phyloP scores from a whole-genome alignment of 2,329 filamentous ascomycete species.

The Aspergillus ochraceoroseus region DNA sequence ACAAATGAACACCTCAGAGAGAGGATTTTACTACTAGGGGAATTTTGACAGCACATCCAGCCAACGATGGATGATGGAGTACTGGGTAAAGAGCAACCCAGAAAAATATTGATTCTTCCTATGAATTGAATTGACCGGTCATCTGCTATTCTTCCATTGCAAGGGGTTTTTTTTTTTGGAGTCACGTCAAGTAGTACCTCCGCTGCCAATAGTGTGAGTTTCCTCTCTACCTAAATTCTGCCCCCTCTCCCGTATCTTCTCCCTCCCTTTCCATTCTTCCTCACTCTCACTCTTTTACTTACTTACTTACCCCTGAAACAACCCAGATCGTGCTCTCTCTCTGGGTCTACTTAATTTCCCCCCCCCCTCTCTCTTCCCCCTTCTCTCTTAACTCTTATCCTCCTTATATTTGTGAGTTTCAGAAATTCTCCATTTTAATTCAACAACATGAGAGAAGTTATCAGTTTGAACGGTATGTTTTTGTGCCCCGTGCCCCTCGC shows the following conservation, averaged over 20 bases:
- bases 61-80: constrained; percentile 6
- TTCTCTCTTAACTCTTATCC: constrained; percentile 15
- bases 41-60: constrained; percentile 37
- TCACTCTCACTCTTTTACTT: constrained; percentile 20
- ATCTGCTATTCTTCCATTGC: constrained; percentile 13
- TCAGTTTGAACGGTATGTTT: constrained; percentile 90
- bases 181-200: constrained; percentile 9
- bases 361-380: constrained; percentile 26
- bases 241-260: constrained; percentile 17
- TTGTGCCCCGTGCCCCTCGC: constrained; percentile 12
- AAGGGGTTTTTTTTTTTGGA: constrained; percentile 13
- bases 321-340: constrained; percentile 23
- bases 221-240: too few relatives aligned
- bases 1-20: too few relatives aligned
- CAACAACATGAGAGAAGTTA: constrained; percentile 94
- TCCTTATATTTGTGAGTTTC: constrained; percentile 18
- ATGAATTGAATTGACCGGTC: constrained; percentile 41
- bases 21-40: too few relatives aligned
- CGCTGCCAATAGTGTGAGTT: constrained; percentile 15
- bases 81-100: constrained; percentile 20
- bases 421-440: constrained; percentile 19
- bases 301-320: constrained; percentile 27
- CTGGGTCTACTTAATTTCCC: constrained; percentile 31
- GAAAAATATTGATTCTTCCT: constrained; percentile 35
- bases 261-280: constrained; percentile 16